Base-by-base conservation (phyloP, 352 stramenopile species). In the Pythium dissotocum region DNA sequence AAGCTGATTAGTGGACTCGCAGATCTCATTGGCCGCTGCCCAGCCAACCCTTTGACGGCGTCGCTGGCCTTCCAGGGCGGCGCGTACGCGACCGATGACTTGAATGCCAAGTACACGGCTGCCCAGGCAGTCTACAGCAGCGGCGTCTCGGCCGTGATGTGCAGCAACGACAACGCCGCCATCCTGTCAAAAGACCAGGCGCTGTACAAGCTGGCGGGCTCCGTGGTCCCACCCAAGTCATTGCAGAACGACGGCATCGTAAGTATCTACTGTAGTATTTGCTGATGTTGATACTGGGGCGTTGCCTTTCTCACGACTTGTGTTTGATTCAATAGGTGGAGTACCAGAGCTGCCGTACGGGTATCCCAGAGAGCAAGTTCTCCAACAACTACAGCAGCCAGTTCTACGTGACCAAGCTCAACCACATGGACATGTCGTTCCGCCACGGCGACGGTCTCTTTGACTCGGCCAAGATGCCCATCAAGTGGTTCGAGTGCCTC, bases 401-500 rank as follows among this genome's bases (percentile, higher is more conserved):
- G 30, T 85, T 87, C 65, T 92, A 92, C 69, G 63, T 82, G 54
- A 82, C 82, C 28, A 63, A 72, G 58, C 70, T 92, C 59, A 92
- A 90, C 67, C 82, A 92, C 61, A 67, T 73, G n/a, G 83, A 92
- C 58, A 86, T 77, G 6, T 75, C 80, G 3, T 86, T 90, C 64
- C 83, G 77, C 53, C 74, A 87, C 58, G 82, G 82, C 18, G 83
- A 90, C 46, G 80, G 75, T 0, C 75, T 82, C 44, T 83, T 83
- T 35, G 72, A 76, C 46, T 65, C 71, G 0, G 61, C 77, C 5
- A 76, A 87, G 61, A 90, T 85, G 61, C 83, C 83, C 0, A 55
- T 86, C 14, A 90, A 90, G 59, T 92, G 83, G 83, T 87, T 92
- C 46, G 79, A 89, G 70, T 92, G 83, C 48, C n/a, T 86, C 1